phyloP scores from a whole-genome alignment of 768 basidiomycete species.

The Suillus paluster region DNA sequence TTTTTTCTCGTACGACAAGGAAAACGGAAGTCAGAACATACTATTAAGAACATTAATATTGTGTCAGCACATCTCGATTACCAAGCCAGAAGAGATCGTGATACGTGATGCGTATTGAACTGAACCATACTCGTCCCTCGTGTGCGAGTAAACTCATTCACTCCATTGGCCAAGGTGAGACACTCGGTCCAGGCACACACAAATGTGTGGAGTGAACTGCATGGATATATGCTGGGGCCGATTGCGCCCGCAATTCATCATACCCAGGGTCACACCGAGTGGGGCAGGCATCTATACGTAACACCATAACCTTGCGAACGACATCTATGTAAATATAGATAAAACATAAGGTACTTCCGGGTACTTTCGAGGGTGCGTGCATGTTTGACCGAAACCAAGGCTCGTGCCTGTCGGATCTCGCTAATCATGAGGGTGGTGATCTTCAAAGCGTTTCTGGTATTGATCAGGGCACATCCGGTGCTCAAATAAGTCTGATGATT shows the following conservation, averaged over 20 bases:
- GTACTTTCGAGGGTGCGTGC: not conserved
- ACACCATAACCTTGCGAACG: not conserved
- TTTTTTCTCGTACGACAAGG: not conserved
- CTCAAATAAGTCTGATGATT: not conserved
- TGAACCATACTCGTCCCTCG: too few species aligned
- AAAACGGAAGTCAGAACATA: not conserved
- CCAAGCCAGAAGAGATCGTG: not conserved
- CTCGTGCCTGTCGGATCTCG: not conserved
- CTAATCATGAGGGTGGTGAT: not conserved
- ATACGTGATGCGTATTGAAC: too few species aligned
- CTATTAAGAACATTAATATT: too few species aligned
- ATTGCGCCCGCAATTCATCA: not conserved
- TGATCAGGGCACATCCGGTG: not conserved
- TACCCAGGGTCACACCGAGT: not conserved
- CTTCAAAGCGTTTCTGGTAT: not conserved
- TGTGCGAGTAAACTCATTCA: not conserved
- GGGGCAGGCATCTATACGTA: not conserved
- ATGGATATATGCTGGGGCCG: not conserved
- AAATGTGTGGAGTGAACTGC: not conserved
- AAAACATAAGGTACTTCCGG: not conserved
- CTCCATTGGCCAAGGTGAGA: not conserved
- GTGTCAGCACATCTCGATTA: not conserved
- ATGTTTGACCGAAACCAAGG: not conserved
- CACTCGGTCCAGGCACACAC: not conserved
- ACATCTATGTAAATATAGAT: too few species aligned